These are phyloP conservation scores for Castanospermum australe DNA, from an alignment of 306 rosid species.

Conservation along the genomic window DNA sequence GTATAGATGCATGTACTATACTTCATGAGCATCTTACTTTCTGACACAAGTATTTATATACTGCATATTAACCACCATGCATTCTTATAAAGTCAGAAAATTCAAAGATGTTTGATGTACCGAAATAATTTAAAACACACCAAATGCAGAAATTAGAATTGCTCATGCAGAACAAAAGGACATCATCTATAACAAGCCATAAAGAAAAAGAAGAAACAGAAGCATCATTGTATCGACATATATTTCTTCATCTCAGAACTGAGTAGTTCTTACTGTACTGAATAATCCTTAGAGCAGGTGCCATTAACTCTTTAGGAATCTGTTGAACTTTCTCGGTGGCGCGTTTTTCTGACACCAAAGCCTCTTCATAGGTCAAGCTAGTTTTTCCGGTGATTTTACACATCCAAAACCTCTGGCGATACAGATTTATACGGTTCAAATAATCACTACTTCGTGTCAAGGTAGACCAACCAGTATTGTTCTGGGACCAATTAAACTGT, in stretches of 20 bases:
- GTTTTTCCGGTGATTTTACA: conserved; percentile 85
- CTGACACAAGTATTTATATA: not conserved
- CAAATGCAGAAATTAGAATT: not conserved
- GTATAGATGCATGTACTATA: not conserved
- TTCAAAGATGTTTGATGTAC: not conserved
- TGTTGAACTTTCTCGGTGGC: conserved; percentile 84
- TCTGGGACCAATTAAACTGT: not conserved
- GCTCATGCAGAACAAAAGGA: conserved; percentile 10
- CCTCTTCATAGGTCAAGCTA: conserved; percentile 92
- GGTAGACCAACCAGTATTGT: conserved; percentile 33
- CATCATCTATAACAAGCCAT: not conserved
- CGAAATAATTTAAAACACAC: not conserved
- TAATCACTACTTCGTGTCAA: conserved; percentile 66
- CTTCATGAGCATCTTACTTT: not conserved
- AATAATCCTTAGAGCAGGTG: conserved; percentile 68
- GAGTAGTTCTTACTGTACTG: conserved; percentile 76
- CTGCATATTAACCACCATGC: not conserved
- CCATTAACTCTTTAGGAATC: conserved; percentile 76
- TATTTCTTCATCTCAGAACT: conserved; percentile 19
- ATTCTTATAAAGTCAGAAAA: not conserved
- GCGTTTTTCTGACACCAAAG: conserved; percentile 78
- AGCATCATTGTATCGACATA: not conserved
- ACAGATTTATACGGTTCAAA: conserved; percentile 66
- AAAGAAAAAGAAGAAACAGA: not conserved
- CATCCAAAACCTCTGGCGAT: conserved; percentile 86